Evolutionary conservation across 768 basidiomycete species (phyloP).

Genomic region (Boletus rufocinnamomeus): DNA sequence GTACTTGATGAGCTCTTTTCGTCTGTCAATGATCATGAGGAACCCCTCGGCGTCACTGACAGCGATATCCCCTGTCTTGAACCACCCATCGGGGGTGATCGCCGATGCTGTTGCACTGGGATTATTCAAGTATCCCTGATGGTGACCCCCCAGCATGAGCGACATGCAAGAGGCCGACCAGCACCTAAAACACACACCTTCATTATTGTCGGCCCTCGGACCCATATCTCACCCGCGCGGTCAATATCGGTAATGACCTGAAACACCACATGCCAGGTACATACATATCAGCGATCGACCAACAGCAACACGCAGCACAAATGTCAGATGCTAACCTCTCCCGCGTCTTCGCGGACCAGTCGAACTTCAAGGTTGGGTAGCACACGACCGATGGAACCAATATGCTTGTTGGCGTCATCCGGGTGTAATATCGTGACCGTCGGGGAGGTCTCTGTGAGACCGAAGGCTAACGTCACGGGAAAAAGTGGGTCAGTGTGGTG

Average conservation of each 20-base stretch:
- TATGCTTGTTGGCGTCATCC: slow-evolving; percentile 45
- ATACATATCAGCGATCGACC: background rate
- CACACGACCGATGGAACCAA: slow-evolving; percentile 68
- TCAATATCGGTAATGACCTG: slow-evolving; percentile 32
- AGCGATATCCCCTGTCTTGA: slow-evolving; percentile 88
- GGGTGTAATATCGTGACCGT: slow-evolving; percentile 58
- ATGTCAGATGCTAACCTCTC: slow-evolving; percentile 33
- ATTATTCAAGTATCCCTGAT: slow-evolving; percentile 76
- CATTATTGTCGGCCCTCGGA: slow-evolving; percentile 79
- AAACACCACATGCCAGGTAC: background rate
- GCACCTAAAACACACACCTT: slow-evolving; percentile 49
- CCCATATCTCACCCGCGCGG: slow-evolving; percentile 78
- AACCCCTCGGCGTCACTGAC: slow-evolving; percentile 66
- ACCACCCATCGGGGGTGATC: slow-evolving; percentile 77
- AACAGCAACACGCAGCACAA: no score
- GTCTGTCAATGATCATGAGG: slow-evolving; percentile 72
- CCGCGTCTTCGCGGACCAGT: slow-evolving; percentile 64
- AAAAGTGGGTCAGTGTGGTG: background rate
- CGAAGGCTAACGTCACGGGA: slow-evolving; percentile 51
- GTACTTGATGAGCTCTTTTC: slow-evolving; percentile 78
- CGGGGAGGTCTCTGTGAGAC: slow-evolving; percentile 84
- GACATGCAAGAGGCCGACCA: background rate
- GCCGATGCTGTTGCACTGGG: slow-evolving; percentile 63
- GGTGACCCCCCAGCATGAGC: background rate
- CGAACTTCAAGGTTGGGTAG: slow-evolving; percentile 77